These are phyloP conservation scores for Fusarium miscanthi DNA, from an alignment of 2,329 filamentous ascomycete genomes.

Conservation along the genomic window DNA sequence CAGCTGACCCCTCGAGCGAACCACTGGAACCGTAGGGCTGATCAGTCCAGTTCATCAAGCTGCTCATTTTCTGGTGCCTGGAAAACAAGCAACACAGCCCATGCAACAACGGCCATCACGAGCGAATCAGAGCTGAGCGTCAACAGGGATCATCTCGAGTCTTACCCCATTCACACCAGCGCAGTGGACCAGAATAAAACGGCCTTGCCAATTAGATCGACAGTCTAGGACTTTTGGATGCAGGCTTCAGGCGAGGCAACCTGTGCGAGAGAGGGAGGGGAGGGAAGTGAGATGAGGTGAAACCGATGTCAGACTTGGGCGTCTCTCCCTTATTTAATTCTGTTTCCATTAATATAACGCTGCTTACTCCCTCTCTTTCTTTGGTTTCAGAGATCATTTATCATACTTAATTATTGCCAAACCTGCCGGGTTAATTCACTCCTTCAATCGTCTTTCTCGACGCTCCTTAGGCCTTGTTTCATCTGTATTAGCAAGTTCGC, in stretches of 20 bases:
- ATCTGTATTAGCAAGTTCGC: background rate
- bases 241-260: constrained; percentile 33
- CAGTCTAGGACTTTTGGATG: constrained; percentile 13
- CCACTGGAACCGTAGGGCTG: constrained; percentile 40
- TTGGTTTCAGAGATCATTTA: background rate
- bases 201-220: constrained; percentile 14
- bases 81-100: constrained; percentile 42
- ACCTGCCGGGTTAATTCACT: constrained; percentile 9
- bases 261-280: constrained; percentile 9
- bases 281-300: constrained; percentile 9
- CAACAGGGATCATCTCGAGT: constrained; percentile 19
- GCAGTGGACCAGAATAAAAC: constrained; percentile 21
- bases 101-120: constrained; percentile 48
- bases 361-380: constrained; percentile 1
- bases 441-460: constrained; percentile 9
- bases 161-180: constrained; percentile 17
- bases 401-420: background rate
- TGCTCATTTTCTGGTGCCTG: constrained; percentile 39
- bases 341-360: constrained; percentile 26
- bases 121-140: constrained; percentile 41
- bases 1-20: background rate
- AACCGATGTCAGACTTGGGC: constrained; percentile 5
- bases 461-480: background rate
- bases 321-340: background rate
- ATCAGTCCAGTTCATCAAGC: constrained; percentile 9